Percentiles rank a stretch among this genome's conserved stretches.
phyloP scores from a whole-genome alignment of 2,329 filamentous ascomycete genomes.

The Hypoxylon sp. region DNA sequence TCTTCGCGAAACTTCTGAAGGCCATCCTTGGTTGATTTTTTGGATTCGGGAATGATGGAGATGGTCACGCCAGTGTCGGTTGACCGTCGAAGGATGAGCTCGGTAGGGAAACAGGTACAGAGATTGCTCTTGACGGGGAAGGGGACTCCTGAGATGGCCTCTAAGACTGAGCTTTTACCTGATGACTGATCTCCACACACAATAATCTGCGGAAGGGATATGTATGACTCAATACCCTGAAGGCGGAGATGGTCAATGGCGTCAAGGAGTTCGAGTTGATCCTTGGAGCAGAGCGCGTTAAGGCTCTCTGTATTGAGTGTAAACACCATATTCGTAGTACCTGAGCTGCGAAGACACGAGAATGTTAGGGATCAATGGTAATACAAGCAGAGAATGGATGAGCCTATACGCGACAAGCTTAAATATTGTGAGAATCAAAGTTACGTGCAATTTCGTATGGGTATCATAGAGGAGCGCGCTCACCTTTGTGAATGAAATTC shows the following conservation, averaged over 20 bases:
- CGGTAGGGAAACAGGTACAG: slow-evolving; percentile 70
- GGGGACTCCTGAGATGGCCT: slow-evolving; percentile 68
- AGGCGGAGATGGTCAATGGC: slow-evolving; percentile 51
- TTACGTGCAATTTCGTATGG: too few species aligned
- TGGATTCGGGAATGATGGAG: slow-evolving; percentile 49
- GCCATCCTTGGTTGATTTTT: slow-evolving; percentile 38
- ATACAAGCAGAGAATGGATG: too few species aligned
- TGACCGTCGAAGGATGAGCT: slow-evolving; percentile 64
- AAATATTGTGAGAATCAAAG: too few species aligned
- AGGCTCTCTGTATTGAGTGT: slow-evolving; percentile 39
- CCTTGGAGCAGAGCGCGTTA: slow-evolving; percentile 41
- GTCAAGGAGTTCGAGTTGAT: slow-evolving; percentile 51
- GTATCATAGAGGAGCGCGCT: too few species aligned
- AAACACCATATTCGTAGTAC: slow-evolving; percentile 37
- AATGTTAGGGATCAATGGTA: too few species aligned
- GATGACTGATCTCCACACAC: slow-evolving; percentile 69
- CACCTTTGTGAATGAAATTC: too few species aligned
- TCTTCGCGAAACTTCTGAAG: slow-evolving; percentile 38
- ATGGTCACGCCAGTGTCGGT: slow-evolving; percentile 47
- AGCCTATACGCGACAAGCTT: too few species aligned
- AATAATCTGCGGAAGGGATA: slow-evolving; percentile 59
- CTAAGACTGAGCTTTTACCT: slow-evolving; percentile 71
- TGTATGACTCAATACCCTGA: slow-evolving; percentile 48
- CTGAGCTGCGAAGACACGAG: too few species aligned
- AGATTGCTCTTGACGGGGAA: slow-evolving; percentile 67